These are phyloP conservation scores for Diplocarpon mali DNA, from an alignment of 2,329 filamentous ascomycete species.

Conservation along the genomic window DNA sequence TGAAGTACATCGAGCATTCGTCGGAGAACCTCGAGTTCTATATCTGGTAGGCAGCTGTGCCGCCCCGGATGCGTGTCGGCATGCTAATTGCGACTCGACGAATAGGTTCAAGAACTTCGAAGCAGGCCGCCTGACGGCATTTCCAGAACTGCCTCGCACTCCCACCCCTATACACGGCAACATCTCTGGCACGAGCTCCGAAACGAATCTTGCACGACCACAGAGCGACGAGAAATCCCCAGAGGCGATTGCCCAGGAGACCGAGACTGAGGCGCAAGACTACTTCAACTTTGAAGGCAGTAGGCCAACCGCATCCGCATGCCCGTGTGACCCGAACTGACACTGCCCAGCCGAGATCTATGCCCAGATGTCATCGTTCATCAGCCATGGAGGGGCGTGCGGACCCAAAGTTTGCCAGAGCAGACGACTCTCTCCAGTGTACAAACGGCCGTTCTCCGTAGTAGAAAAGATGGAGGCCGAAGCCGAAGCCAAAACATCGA, in stretches of 20 bases:
- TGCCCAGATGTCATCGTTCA: conserved; percentile 9
- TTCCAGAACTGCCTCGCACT: conserved; percentile 10
- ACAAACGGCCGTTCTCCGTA: conserved; percentile 11
- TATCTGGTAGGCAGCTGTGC: conserved; percentile 31
- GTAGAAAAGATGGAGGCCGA: conserved; percentile 3
- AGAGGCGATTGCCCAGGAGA: background rate
- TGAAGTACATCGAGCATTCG: conserved; percentile 39
- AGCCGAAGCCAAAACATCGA: conserved; percentile 5
- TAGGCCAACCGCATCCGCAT: background rate
- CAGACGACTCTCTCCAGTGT: conserved; percentile 5
- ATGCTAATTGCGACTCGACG: background rate
- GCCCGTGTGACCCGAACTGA: background rate
- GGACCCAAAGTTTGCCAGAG: conserved; percentile 5
- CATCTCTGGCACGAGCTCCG: conserved; percentile 3
- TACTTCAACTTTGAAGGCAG: conserved; percentile 7
- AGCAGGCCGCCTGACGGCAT: conserved; percentile 16
- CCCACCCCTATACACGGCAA: conserved; percentile 7
- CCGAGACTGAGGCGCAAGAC: conserved; percentile 7
- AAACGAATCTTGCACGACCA: conserved; percentile 6
- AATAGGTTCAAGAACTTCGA: conserved; percentile 36
- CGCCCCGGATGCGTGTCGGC: background rate
- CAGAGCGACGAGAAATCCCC: conserved; percentile 5
- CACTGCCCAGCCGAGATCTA: conserved; percentile 10
- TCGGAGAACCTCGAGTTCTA: conserved; percentile 40
- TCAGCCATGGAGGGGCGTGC: conserved; percentile 6